Base-by-base conservation (phyloP, 768 basidiomycete species). In the Boletus rubescentipes region DNA sequence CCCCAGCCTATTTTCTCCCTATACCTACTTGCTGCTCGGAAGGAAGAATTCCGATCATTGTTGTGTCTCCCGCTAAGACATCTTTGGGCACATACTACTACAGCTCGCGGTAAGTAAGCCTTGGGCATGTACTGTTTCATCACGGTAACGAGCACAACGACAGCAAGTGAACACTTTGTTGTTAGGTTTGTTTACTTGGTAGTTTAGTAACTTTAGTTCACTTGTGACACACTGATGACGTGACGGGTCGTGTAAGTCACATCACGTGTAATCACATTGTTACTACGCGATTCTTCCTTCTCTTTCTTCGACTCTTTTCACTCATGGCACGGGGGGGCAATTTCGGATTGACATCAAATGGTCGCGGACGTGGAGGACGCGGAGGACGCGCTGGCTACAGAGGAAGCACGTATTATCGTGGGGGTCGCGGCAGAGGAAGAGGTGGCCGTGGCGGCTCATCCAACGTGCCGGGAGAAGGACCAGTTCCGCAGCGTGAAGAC, bases 401-500 rank as follows among this genome's bases (percentile, higher is more conserved):
- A 45, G 68, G 70, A 10, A 60, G 66, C 21, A 61, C 65, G 1
- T 63, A 63, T 18, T 77, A 72, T 51, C 72, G 85, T 46, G 79
- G 82, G 15, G 75, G 85, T 32, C 79, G 79, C 31, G 72, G 75
- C 31, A 68, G 81, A 56, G 81, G 82, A 30, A 71, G 79, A 52
- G 73, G 57, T 37, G 58, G 71, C 23, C 59, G 67, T 5, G 64
- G 73, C 15, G 70, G 73, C 20, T 60, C 67, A 31, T 62, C 70
- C 29, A 63, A 72, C 42, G 69, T 70, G 42, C 72, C 67, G 26
- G 77, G 73, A 45, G 83, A 84, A 32, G 72, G 78, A 20, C 71
- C 73, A 20, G 79, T 75, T 18, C 84, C 83, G 6, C 79, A 81
- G 66, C 81, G 91, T 58, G 92, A 92, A 67, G 93, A 96, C 56